These are phyloP conservation scores for Dictyostelium brefeldianum DNA, from an alignment of 78 protist genomes.

Conservation along the genomic window DNA sequence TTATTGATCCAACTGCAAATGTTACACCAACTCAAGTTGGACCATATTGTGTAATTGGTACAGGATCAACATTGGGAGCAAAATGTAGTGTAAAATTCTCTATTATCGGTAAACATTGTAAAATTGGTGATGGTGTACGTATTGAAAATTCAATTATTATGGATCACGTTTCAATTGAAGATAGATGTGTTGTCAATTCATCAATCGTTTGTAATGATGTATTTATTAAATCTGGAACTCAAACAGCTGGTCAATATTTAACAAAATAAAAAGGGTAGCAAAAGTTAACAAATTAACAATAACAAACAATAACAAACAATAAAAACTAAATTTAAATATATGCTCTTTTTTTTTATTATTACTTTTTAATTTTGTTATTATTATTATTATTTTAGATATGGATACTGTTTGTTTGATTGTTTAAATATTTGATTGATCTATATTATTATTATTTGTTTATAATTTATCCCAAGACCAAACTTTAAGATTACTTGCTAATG, in stretches of 20 bases:
- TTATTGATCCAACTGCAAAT: conserved; percentile 61
- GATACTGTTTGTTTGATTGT: background rate
- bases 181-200: conserved; percentile 29
- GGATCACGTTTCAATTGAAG: conserved; percentile 86
- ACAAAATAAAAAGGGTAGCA: conserved; percentile 1
- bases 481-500: conserved; percentile 66
- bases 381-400: background rate
- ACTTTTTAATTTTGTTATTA: background rate
- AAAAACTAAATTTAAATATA: background rate
- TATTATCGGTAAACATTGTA: conserved; percentile 81
- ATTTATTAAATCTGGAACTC: background rate
- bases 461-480: conserved; percentile 70
- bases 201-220: conserved; percentile 46
- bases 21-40: conserved; percentile 80
- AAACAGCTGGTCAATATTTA: conserved; percentile 8
- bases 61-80: conserved; percentile 72
- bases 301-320: background rate
- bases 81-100: conserved; percentile 79
- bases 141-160: conserved; percentile 85
- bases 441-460: background rate
- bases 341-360: background rate
- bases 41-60: conserved; percentile 82
- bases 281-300: background rate
- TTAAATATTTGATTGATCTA: background rate
- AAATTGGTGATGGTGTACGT: conserved; percentile 74